Base-by-base conservation (phyloP, 306 rosid species). In the Glycine tomentella region DNA sequence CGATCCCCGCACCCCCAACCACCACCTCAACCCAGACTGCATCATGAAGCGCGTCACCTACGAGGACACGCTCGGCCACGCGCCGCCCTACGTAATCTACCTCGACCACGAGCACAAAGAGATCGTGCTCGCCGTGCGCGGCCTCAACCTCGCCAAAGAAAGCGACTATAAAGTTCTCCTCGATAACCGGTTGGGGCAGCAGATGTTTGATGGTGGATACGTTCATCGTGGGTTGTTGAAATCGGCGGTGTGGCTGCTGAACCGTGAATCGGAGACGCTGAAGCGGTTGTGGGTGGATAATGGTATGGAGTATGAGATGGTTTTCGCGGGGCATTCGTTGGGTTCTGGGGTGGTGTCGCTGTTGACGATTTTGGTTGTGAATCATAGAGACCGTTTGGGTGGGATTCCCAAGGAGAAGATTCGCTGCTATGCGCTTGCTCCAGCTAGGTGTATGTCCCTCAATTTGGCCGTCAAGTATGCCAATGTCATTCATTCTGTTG, bases 391-490 rank as follows among this genome's bases (percentile, higher is more conserved):
- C 15, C 56, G 38, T 0, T 52, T 95, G 73, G 98, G 97, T 1
- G 99, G 97, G 10, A 78, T 95, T 51, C 89, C 94, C 0, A 90
- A 95, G 72, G 86, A 77, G 7, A 90, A 87, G 84, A 82, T 95
- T 14, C 80, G 80, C 36, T 93, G 98, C 65, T 95, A 90, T 20
- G 94, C 97, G 0, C 6, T 95, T 7, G 97, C 99, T 16, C 99
- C 99, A 13, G 98, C 99, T 0, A 82, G 99, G 84, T 93, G 99
- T 76, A 87, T 93, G 98, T 95, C 99, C 5, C 90, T 95, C 74
- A 95, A 95, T 85, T 84, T 95, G 88, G 99, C 99, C 0, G 99
- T 95, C 42, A 91, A 93, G 84, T 95, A 95, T 70, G 98, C 98
- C n/a, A 92, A 95, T 82, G 90, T 93, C 16, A 87, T 95, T 11